Conservation (phyloP, 768 basidiomycete genomes). For the Kwoniella sp. region DNA sequence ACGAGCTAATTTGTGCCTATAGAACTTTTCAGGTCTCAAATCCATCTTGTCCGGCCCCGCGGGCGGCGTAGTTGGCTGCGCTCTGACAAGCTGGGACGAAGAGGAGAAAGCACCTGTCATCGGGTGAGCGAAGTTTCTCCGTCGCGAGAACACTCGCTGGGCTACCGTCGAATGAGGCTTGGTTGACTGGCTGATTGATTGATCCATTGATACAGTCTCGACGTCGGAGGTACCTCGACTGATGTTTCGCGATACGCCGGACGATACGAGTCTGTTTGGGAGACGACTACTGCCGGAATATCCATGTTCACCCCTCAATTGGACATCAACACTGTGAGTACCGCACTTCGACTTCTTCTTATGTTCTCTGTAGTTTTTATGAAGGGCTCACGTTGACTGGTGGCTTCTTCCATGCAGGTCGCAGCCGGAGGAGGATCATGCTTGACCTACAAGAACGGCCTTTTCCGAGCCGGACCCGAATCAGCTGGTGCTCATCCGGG, state of each 20-base stretch:
- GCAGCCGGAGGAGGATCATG: conserved; percentile 87
- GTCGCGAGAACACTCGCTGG: background rate
- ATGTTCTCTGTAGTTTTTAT: background rate
- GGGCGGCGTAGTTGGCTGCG: conserved; percentile 93
- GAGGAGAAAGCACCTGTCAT: conserved; percentile 74
- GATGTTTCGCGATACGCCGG: conserved; percentile 90
- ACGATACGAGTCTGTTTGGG: conserved; percentile 75
- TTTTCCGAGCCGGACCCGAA: conserved; percentile 88
- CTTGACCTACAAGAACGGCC: conserved; percentile 81
- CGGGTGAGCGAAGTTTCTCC: conserved; percentile 68
- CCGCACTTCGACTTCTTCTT: too few species aligned
- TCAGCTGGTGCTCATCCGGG: conserved; percentile 93
- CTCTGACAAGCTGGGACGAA: conserved; percentile 87
- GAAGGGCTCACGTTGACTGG: too few species aligned
- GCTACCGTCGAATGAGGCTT: too few species aligned
- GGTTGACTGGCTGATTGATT: too few species aligned
- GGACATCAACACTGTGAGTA: conserved; percentile 49
- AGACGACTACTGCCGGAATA: conserved; percentile 45
- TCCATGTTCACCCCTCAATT: conserved; percentile 47
- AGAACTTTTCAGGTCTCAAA: conserved; percentile 89
- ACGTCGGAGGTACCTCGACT: conserved; percentile 72
- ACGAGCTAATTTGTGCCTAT: conserved; percentile 22
- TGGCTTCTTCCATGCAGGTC: conserved; percentile 5
- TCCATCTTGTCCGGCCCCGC: conserved; percentile 86
- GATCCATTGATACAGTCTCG: conserved; percentile 39